Evolutionary conservation across 202 grass and related monocot genomes (phyloP), one percentile per base, ranked within the genome.

Genomic region (Carex arenaria): DNA sequence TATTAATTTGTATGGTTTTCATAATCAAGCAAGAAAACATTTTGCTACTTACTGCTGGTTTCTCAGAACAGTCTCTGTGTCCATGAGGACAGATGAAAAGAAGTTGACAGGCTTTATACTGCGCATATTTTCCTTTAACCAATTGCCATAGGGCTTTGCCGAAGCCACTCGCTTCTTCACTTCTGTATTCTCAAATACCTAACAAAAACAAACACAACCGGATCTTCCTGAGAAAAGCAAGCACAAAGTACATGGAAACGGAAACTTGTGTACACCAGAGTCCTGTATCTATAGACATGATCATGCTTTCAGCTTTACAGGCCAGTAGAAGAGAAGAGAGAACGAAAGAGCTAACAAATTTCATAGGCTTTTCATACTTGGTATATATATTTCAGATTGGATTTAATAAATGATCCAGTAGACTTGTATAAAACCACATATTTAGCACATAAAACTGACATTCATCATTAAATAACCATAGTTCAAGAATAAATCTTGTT

Each of bases 101-200:
- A 99, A 99, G 84, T 99, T 99, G 38, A 95, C 93, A 80, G 97
- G 97, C 54, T 99, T 99, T 89, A 99, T 89, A 36, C 18, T 87
- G 67, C 90, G 91, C 64, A 85, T 94, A 31, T 88, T 85, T 91
- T 96, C 86, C 80, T 90, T 89, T 80, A 99, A 88, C 96, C 93
- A 99, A 71, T 77, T 81, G 52, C 88, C 91, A 64, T 91, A 99
- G 11, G 96, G 93, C 0, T 92, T 84, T 30, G 89, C 90, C 45
- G 84, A 89, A 84, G 93, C 97, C 73, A 99, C 91, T 72, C 42
- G 87, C 64, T 91, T 99, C 76, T 99, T 99, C 64, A 99, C 91
- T 86, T 92, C 97, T 73, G 97, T 99, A 82, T 99, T 99, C 87
- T 99, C 97, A 84, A 88, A 92, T 20, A 99, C 93, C 97, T 99